Evolutionary conservation across 1,284 basidiomycete genomes (phyloP).

Genomic region (Tilletia caries): DNA sequence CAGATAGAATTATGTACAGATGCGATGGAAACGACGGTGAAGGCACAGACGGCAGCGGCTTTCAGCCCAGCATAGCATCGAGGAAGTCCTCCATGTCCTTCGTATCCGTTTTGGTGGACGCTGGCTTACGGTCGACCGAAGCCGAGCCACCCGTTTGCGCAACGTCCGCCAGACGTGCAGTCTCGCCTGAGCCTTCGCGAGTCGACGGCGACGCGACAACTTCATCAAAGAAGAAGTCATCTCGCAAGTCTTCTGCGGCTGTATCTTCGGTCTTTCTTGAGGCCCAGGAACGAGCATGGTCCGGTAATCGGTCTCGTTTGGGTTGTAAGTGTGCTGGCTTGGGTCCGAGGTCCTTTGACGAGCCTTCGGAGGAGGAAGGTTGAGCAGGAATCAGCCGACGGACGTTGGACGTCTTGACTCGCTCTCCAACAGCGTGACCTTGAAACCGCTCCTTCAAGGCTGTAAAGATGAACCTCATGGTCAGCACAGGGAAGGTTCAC

Average conservation of each 20-base stretch:
- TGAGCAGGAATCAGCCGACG: not conserved
- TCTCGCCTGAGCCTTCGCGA: too few relatives aligned
- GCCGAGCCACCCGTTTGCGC: too few relatives aligned
- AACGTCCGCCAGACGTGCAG: too few relatives aligned
- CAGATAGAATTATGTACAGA: not conserved
- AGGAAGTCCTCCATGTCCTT: conserved; percentile 15
- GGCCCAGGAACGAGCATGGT: not conserved
- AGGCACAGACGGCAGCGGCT: not conserved
- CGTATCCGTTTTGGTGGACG: not conserved
- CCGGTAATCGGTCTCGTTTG: not conserved
- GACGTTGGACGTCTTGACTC: not conserved
- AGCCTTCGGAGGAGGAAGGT: not conserved
- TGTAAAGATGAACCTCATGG: not conserved
- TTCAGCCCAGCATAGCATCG: conserved; percentile 14
- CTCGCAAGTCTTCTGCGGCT: not conserved
- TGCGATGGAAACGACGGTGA: not conserved
- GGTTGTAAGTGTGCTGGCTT: conserved; percentile 6
- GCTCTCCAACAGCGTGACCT: conserved; percentile 11
- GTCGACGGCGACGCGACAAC: not conserved
- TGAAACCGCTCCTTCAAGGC: conserved; percentile 16
- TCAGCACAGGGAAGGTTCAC: not conserved
- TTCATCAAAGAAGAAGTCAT: conserved; percentile 2
- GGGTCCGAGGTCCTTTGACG: not conserved
- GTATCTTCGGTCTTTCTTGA: not conserved
- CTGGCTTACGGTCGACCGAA: not conserved